Evolutionary conservation across 2,329 filamentous ascomycete species (phyloP).

Genomic region (Scedosporium dehoogii): DNA sequence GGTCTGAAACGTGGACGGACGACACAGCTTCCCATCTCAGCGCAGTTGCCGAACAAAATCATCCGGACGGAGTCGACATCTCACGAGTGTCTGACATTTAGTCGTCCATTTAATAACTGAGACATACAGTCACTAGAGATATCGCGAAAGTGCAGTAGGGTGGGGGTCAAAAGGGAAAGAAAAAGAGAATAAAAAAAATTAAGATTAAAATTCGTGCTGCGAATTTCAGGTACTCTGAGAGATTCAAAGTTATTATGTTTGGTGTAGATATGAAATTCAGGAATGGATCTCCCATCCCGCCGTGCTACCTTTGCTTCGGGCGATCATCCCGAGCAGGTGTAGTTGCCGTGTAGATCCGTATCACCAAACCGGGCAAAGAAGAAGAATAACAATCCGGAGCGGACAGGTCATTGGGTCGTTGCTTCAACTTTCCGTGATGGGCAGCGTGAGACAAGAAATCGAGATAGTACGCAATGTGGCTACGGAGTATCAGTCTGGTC

Average conservation of each 20-base stretch:
- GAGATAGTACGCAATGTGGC: neutral
- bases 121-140: neutral
- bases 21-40: no score
- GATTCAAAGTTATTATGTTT: neutral
- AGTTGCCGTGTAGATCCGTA: neutral
- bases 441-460: neutral
- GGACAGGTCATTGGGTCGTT: no score
- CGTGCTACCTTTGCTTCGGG: neutral
- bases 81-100: neutral
- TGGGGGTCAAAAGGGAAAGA: neutral
- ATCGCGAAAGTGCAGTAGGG: neutral
- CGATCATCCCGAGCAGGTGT: neutral
- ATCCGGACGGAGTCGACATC: neutral
- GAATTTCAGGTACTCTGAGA: neutral
- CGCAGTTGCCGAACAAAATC: no score
- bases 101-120: neutral
- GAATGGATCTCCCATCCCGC: neutral
- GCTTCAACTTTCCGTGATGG: neutral
- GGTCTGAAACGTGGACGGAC: no score
- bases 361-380: neutral
- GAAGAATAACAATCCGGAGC: no score
- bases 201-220: neutral
- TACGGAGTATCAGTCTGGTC: no score
- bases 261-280: neutral
- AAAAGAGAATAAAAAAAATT: neutral